Conservation (phyloP, 331 rosid species). For the Phaseolus coccineus region DNA sequence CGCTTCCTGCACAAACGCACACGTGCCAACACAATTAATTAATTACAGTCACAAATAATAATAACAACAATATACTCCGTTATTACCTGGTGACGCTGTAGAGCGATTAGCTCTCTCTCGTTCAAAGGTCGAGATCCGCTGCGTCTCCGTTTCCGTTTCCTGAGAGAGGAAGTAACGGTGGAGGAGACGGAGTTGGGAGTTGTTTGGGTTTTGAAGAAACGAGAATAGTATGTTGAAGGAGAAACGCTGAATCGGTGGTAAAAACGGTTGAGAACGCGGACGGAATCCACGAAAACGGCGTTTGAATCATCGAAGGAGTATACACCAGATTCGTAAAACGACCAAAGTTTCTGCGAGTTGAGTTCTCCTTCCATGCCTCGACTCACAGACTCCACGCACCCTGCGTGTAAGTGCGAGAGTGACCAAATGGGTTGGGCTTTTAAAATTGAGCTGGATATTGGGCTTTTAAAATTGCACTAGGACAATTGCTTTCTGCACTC, state of each 20-base stretch:
- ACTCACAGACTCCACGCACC: neutral
- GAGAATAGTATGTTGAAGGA: conserved; percentile 70
- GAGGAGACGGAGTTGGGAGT: conserved; percentile 33
- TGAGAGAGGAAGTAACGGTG: conserved; percentile 41
- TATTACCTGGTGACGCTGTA: conserved; percentile 79
- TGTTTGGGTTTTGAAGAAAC: conserved; percentile 59
- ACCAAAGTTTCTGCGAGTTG: conserved; percentile 44
- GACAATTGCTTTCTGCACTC: no score
- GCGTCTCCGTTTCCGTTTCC: conserved; percentile 62
- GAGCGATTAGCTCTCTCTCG: conserved; percentile 76
- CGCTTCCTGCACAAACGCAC: conserved; percentile 59
- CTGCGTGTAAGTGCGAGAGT: neutral
- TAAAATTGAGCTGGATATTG: neutral
- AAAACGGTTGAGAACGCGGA: conserved; percentile 73
- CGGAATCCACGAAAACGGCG: conserved; percentile 75
- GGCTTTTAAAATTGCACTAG: no score
- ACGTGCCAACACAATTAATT: neutral
- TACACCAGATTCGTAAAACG: conserved; percentile 62
- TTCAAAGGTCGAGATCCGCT: conserved; percentile 61
- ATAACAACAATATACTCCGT: neutral
- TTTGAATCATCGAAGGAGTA: conserved; percentile 58
- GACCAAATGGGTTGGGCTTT: conserved; percentile 4
- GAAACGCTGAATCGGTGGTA: conserved; percentile 73
- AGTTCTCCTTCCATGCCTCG: conserved; percentile 17
- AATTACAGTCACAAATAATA: neutral